Conservation (phyloP, 2,329 filamentous ascomycete genomes). For the Ophiobolus disseminans region DNA sequence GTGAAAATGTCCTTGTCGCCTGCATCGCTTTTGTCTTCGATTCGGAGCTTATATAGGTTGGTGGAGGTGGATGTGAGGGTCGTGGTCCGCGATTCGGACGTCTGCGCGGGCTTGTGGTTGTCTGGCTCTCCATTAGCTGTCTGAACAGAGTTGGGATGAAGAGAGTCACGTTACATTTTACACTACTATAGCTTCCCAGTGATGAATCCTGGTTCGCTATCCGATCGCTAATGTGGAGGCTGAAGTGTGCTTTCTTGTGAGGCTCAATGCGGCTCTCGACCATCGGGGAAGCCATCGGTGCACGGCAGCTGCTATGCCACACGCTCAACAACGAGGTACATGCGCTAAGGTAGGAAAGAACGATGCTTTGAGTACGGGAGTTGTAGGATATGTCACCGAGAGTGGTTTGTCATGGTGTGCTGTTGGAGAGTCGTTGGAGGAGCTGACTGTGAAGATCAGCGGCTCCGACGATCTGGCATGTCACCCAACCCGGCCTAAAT, state of each 20-base stretch:
- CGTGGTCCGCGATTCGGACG: constrained; percentile 36
- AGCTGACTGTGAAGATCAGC: constrained; percentile 5
- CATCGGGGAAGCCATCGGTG: constrained; percentile 50
- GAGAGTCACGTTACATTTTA: constrained; percentile 40
- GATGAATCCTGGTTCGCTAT: constrained; percentile 33
- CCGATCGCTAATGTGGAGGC: constrained; percentile 44
- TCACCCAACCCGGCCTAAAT: not conserved
- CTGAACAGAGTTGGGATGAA: constrained; percentile 7
- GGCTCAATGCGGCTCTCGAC: constrained; percentile 47
- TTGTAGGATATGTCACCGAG: not conserved
- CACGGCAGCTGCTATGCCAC: too few species aligned
- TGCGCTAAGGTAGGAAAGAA: too few species aligned
- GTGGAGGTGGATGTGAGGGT: constrained; percentile 32
- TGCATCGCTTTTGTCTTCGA: constrained; percentile 35
- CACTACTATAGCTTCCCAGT: constrained; percentile 32
- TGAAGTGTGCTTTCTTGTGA: constrained; percentile 49
- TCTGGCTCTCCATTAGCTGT: constrained; percentile 35
- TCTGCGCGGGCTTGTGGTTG: constrained; percentile 55
- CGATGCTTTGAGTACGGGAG: not conserved
- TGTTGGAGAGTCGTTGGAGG: not conserved
- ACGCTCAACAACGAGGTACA: too few species aligned
- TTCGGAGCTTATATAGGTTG: constrained; percentile 36
- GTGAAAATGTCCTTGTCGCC: constrained; percentile 45
- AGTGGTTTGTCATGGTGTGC: not conserved
- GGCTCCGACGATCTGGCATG: not conserved